A percentile compares a stretch with the other conserved stretches of the same genome.
Conservation (phyloP, 1,284 basidiomycete species). For the Fomitiporia mediterranea region DNA sequence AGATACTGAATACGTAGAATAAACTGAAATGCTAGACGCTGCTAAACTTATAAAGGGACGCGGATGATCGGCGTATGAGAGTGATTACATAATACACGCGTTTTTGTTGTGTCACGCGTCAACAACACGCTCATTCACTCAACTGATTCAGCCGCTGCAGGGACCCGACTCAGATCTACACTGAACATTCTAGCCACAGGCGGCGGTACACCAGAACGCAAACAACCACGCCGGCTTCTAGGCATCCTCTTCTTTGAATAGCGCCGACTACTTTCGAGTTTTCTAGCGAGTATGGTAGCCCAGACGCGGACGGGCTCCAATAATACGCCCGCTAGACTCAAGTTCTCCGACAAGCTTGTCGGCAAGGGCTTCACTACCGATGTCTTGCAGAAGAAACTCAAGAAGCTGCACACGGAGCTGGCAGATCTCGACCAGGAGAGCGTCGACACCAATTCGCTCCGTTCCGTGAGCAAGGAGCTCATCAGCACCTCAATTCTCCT, state of each 20-base stretch:
- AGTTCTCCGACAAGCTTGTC: slow-evolving; percentile 75
- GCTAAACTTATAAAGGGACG: no score
- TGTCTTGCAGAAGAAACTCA: slow-evolving; percentile 79
- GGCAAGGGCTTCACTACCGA: slow-evolving; percentile 69
- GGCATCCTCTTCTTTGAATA: no score
- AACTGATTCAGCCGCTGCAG: neutral
- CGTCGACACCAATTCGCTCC: slow-evolving; percentile 72
- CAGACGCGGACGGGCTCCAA: slow-evolving; percentile 58
- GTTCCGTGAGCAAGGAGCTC: slow-evolving; percentile 72
- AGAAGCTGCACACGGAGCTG: slow-evolving; percentile 78
- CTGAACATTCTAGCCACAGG: neutral
- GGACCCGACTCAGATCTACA: neutral
- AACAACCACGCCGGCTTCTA: no score
- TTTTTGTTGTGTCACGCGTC: slow-evolving; percentile 5
- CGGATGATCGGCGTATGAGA: slow-evolving; percentile 19
- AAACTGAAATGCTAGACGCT: no score
- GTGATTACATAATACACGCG: neutral
- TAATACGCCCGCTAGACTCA: slow-evolving; percentile 54
- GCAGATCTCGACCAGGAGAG: slow-evolving; percentile 84
- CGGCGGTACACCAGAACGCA: neutral
- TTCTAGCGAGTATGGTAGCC: slow-evolving; percentile 35
- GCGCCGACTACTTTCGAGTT: neutral
- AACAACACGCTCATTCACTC: neutral
- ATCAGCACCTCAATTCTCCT: slow-evolving; percentile 77
- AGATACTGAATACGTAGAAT: no score